phyloP scores from a whole-genome alignment of 1,284 basidiomycete genomes.

The Coniferiporia sulphurascens region DNA sequence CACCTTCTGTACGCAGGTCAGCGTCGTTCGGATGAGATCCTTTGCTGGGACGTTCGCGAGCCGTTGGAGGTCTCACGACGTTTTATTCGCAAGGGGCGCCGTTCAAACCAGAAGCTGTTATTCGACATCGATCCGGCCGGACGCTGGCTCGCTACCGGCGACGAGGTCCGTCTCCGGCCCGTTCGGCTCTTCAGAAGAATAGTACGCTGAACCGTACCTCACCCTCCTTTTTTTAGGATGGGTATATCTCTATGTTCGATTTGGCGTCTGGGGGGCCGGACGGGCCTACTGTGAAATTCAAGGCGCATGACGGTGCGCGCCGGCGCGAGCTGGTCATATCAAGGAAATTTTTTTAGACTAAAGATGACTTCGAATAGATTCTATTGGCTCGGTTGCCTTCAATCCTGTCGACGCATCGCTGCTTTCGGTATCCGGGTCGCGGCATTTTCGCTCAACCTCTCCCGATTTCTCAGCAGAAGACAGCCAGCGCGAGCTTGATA shows the following conservation, averaged over 20 bases:
- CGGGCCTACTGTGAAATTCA: constrained; percentile 16
- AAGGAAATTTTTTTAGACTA: too few relatives aligned
- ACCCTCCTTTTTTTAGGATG: constrained; percentile 20
- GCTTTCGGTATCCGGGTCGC: constrained; percentile 19
- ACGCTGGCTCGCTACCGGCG: constrained; percentile 63
- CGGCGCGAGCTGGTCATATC: too few relatives aligned
- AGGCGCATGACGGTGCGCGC: constrained; percentile 23
- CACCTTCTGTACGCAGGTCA: constrained; percentile 77
- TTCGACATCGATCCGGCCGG: constrained; percentile 80
- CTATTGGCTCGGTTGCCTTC: constrained; percentile 18
- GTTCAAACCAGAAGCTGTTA: constrained; percentile 70
- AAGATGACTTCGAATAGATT: constrained; percentile 13
- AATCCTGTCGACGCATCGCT: constrained; percentile 13
- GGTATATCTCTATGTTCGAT: constrained; percentile 25
- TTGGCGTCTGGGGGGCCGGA: constrained; percentile 12
- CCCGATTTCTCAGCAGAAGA: not conserved
- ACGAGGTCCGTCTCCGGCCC: constrained; percentile 48
- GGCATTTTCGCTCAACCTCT: constrained; percentile 14
- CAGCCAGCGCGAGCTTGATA: too few relatives aligned
- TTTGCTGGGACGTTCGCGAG: constrained; percentile 75
- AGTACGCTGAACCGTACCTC: too few relatives aligned
- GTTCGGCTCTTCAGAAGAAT: not conserved
- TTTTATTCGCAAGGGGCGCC: constrained; percentile 29
- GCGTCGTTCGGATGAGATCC: constrained; percentile 58
- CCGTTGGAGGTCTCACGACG: constrained; percentile 42